Percentiles rank a stretch among this genome's conserved stretches.
phyloP scores from a whole-genome alignment of 2,329 filamentous ascomycete genomes.

The Diaporthe destruens region DNA sequence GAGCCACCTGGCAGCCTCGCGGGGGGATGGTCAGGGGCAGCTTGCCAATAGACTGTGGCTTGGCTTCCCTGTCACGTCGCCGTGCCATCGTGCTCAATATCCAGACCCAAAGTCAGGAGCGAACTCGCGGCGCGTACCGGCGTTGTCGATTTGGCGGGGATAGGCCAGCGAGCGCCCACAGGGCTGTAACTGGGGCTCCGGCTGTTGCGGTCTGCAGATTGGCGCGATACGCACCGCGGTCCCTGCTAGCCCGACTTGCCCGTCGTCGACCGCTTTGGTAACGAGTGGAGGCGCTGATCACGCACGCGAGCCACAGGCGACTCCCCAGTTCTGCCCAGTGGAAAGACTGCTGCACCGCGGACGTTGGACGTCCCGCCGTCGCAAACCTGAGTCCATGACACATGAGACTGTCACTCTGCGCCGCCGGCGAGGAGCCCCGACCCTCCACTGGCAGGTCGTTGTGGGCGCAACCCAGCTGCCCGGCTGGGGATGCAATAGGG shows the following conservation, averaged over 20 bases:
- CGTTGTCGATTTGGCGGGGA: conserved; percentile 2
- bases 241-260: conserved; percentile 22
- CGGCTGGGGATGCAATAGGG: background rate
- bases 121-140: conserved; percentile 29
- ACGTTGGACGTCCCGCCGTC: conserved; percentile 28
- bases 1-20: conserved; percentile 11
- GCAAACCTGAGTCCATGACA: conserved; percentile 30
- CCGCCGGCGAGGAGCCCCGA: conserved; percentile 25
- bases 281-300: conserved; percentile 14
- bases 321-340: conserved; percentile 14
- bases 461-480: background rate
- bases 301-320: conserved; percentile 26
- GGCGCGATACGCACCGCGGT: background rate
- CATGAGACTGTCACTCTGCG: conserved; percentile 19
- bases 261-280: conserved; percentile 17
- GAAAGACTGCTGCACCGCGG: conserved; percentile 12
- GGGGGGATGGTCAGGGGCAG: background rate
- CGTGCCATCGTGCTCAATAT: no score
- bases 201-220: conserved; percentile 3
- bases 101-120: background rate
- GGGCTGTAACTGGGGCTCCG: conserved; percentile 4
- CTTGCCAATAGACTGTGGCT: conserved; percentile 6
- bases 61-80: conserved; percentile 1
- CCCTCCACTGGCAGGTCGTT: background rate
- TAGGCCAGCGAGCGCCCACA: conserved; percentile 1